A percentile compares a stretch with the other conserved stretches of the same genome.
phyloP scores from a whole-genome alignment of 2,329 filamentous ascomycete genomes.

The Pyrenophora tritici-repentis region DNA sequence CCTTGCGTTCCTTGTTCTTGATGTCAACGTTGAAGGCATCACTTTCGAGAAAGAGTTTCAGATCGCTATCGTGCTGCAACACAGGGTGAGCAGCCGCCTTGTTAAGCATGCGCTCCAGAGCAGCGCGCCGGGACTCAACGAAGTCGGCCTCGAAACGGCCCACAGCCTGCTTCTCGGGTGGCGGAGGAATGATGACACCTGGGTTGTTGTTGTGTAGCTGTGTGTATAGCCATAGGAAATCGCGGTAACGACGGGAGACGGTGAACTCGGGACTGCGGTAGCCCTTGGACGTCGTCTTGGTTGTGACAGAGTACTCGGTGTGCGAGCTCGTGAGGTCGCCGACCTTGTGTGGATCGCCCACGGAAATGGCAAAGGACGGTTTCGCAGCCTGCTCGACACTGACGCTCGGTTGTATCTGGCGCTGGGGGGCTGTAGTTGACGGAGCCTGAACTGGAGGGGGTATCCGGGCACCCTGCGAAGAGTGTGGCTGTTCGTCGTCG shows the following conservation, averaged over 20 bases:
- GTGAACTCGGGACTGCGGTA: conserved; percentile 92
- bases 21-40: conserved; percentile 95
- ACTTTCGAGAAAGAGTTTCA: conserved; percentile 96
- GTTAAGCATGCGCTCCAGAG: conserved; percentile 96
- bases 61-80: conserved; percentile 87
- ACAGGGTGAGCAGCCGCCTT: conserved; percentile 89
- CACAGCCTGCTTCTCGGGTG: conserved; percentile 96
- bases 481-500: conserved; percentile 57
- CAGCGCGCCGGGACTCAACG: conserved; percentile 87
- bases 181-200: conserved; percentile 91
- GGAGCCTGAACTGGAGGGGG: conserved; percentile 66
- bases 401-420: conserved; percentile 73
- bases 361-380: conserved; percentile 85
- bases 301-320: conserved; percentile 95
- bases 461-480: conserved; percentile 62
- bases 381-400: conserved; percentile 93
- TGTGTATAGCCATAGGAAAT: conserved; percentile 98
- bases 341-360: conserved; percentile 97
- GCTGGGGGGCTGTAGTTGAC: conserved; percentile 52
- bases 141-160: conserved; percentile 96
- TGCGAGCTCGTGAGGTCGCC: conserved; percentile 96
- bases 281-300: conserved; percentile 94
- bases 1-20: conserved; percentile 94
- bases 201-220: conserved; percentile 93
- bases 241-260: conserved; percentile 90